Conservation (phyloP, 768 basidiomycete species). For the Phlebiopsis gigantea region DNA sequence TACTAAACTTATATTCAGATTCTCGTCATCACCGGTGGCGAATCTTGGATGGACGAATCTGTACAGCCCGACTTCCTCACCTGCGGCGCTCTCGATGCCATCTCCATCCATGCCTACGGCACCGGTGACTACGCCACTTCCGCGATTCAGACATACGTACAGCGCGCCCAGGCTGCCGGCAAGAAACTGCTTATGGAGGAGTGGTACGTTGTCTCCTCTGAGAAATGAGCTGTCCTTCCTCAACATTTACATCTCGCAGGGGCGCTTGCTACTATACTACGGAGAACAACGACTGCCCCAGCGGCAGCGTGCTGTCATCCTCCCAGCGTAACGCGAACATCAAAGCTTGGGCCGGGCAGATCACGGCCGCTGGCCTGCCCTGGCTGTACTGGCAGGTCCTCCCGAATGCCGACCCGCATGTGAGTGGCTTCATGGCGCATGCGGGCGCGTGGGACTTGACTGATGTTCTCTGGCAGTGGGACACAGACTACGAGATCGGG, state of each 20-base stretch:
- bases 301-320: slow-evolving; percentile 19
- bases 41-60: slow-evolving; percentile 25
- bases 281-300: slow-evolving; percentile 26
- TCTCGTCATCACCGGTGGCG: slow-evolving; percentile 26
- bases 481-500: slow-evolving; percentile 22
- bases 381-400: slow-evolving; percentile 37
- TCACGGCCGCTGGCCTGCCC: slow-evolving; percentile 31
- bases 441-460: background rate
- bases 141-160: slow-evolving; percentile 22
- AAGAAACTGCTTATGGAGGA: slow-evolving; percentile 35
- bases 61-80: slow-evolving; percentile 21
- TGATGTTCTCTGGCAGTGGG: slow-evolving; percentile 9
- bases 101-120: slow-evolving; percentile 35
- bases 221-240: background rate
- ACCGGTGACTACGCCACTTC: slow-evolving; percentile 25
- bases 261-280: slow-evolving; percentile 25
- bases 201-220: slow-evolving; percentile 27
- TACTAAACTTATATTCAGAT: slow-evolving; percentile 15
- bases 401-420: slow-evolving; percentile 31
- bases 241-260: slow-evolving; percentile 7
- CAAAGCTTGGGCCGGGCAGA: slow-evolving; percentile 27
- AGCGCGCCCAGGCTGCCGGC: slow-evolving; percentile 28
- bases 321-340: slow-evolving; percentile 30
- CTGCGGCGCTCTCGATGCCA: slow-evolving; percentile 28
- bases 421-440: slow-evolving; percentile 12